These are phyloP conservation scores for Solanum paucissectum DNA, from an alignment of 257 asterid species.

Conservation along the genomic window DNA sequence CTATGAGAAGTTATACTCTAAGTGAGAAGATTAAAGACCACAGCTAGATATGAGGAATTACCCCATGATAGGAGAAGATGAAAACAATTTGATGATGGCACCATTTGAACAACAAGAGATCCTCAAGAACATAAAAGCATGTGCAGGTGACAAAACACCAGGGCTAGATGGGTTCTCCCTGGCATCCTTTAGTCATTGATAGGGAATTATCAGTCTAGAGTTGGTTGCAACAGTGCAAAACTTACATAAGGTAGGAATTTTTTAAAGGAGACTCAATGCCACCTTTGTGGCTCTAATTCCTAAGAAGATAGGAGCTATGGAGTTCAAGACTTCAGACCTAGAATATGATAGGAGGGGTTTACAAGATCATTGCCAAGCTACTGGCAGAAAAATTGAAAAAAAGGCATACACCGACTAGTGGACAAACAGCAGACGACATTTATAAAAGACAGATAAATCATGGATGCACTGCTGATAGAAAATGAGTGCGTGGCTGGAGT, in stretches of 20 bases:
- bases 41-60: not conserved
- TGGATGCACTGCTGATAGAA: not conserved
- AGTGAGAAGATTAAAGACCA: not conserved
- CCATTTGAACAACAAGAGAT: not conserved
- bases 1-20: not conserved
- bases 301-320: not conserved
- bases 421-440: not conserved
- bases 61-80: not conserved
- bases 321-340: not conserved
- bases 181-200: not conserved
- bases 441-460: not conserved
- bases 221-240: not conserved
- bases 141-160: not conserved
- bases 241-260: not conserved
- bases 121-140: not conserved
- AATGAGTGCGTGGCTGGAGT: not conserved
- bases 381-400: not conserved
- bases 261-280: not conserved
- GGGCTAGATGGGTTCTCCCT: not conserved
- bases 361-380: not conserved
- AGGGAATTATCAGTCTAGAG: not conserved
- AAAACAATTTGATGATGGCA: not conserved
- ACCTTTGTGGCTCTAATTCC: not conserved
- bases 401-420: not conserved
- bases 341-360: not conserved